Evolutionary conservation across 208 protist genomes (phyloP).

Genomic region (Acanthamoeba lenticulata): DNA sequence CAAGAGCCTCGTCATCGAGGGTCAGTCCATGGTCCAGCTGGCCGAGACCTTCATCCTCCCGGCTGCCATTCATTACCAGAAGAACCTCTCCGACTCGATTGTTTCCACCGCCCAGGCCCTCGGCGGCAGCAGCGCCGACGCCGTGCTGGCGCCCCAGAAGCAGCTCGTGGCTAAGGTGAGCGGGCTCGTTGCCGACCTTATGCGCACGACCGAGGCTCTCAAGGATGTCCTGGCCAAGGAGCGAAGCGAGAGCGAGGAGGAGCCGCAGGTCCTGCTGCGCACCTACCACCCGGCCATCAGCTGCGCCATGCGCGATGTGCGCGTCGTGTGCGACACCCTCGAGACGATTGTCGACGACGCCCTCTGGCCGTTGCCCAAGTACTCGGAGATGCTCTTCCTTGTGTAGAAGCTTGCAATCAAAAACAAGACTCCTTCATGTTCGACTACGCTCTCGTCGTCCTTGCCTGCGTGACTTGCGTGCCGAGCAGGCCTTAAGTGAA

Average conservation of each 20-base stretch:
- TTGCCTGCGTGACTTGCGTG: too few relatives aligned
- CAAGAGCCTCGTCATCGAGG: constrained; percentile 84
- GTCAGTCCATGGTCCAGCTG: constrained; percentile 82
- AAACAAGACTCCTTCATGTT: too few relatives aligned
- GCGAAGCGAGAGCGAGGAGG: constrained; percentile 30
- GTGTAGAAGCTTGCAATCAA: background rate
- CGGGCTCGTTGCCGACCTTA: constrained; percentile 39
- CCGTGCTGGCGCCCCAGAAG: background rate
- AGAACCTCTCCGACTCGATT: constrained; percentile 69
- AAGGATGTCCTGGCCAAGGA: constrained; percentile 36
- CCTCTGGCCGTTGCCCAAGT: constrained; percentile 77
- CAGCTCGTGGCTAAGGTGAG: background rate
- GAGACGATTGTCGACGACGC: constrained; percentile 76
- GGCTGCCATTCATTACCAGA: constrained; percentile 69
- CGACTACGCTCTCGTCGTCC: too few relatives aligned
- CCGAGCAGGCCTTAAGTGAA: too few relatives aligned
- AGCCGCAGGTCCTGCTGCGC: constrained; percentile 25
- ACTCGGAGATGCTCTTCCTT: constrained; percentile 74
- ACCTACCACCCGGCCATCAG: constrained; percentile 66
- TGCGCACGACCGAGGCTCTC: constrained; percentile 25
- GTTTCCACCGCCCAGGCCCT: background rate
- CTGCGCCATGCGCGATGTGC: constrained; percentile 74
- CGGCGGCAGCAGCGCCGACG: background rate
- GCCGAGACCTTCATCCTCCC: constrained; percentile 76
- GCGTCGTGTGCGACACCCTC: constrained; percentile 75